Percentiles rank a stretch among this genome's conserved stretches.
Evolutionary conservation across 345 rosid species (phyloP).

Genomic region (Streptanthus diversifolius): DNA sequence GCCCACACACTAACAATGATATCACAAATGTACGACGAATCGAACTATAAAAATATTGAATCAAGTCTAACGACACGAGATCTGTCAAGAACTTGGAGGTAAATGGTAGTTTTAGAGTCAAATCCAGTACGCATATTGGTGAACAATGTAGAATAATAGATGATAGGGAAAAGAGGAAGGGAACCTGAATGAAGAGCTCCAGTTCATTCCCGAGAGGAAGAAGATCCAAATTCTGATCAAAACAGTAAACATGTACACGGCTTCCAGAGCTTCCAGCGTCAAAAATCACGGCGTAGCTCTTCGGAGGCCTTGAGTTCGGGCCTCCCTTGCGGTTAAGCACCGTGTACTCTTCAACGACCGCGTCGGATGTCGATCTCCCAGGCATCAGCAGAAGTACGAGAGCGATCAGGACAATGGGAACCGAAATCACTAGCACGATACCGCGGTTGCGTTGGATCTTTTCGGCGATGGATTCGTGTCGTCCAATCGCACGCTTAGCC

Average conservation of each 20-base stretch:
- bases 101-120: background rate
- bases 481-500: conserved; percentile 45
- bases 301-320: conserved; percentile 36
- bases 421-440: conserved; percentile 53
- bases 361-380: conserved; percentile 42
- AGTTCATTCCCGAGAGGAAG: conserved; percentile 79
- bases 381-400: conserved; percentile 65
- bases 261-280: conserved; percentile 98
- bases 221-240: conserved; percentile 87
- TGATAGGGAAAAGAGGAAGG: background rate
- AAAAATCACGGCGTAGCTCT: conserved; percentile 71
- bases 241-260: conserved; percentile 91
- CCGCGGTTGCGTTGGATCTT: conserved; percentile 75
- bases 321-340: conserved; percentile 47
- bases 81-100: conserved; percentile 7
- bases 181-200: conserved; percentile 82
- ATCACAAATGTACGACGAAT: background rate
- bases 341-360: conserved; percentile 42
- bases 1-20: background rate
- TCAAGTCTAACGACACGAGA: background rate
- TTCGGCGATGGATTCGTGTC: conserved; percentile 59
- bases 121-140: background rate
- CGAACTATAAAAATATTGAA: background rate
- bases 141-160: background rate
- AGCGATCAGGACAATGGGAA: conserved; percentile 58